Evolutionary conservation across 2,329 filamentous ascomycete species (phyloP).

Genomic region (Fusarium subglutinans): DNA sequence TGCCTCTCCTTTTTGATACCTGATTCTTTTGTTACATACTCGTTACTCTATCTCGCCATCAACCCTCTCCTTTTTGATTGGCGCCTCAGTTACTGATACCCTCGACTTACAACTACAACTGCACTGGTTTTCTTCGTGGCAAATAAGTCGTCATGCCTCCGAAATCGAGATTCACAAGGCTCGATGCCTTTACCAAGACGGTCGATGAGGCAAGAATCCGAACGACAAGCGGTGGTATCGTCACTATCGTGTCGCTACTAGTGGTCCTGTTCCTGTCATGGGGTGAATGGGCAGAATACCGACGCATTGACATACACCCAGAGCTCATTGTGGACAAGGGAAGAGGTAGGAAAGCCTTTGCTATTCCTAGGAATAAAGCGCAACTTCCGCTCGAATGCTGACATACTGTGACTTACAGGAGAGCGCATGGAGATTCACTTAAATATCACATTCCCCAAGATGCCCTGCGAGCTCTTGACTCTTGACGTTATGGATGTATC

Average conservation of each 20-base stretch:
- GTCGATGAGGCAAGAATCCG: slow-evolving; percentile 97
- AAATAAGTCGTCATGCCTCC: slow-evolving; percentile 70
- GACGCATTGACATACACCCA: slow-evolving; percentile 84
- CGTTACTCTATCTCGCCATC: slow-evolving; percentile 2
- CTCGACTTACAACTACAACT: slow-evolving; percentile 18
- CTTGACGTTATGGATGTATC: slow-evolving; percentile 99
- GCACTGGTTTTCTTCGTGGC: slow-evolving; percentile 7
- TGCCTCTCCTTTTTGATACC: slow-evolving; percentile 29
- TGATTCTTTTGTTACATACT: slow-evolving; percentile 12
- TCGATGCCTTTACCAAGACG: slow-evolving; percentile 99
- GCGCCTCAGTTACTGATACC: slow-evolving; percentile 12
- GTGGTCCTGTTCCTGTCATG: slow-evolving; percentile 88
- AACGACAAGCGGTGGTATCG: slow-evolving; percentile 93
- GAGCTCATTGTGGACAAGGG: slow-evolving; percentile 97
- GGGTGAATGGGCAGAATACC: slow-evolving; percentile 97
- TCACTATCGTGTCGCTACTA: slow-evolving; percentile 90
- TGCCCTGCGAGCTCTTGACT: slow-evolving; percentile 94
- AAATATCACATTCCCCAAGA: slow-evolving; percentile 92
- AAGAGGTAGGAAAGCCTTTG: slow-evolving; percentile 68
- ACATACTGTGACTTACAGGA: slow-evolving; percentile 58
- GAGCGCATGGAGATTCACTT: slow-evolving; percentile 99
- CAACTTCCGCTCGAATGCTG: slow-evolving; percentile 27
- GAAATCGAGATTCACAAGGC: slow-evolving; percentile 93
- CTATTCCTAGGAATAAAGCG: not conserved
- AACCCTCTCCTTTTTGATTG: slow-evolving; percentile 33